phyloP scores from a whole-genome alignment of 139 green algal species.

The Tetradesmus obliquus region DNA sequence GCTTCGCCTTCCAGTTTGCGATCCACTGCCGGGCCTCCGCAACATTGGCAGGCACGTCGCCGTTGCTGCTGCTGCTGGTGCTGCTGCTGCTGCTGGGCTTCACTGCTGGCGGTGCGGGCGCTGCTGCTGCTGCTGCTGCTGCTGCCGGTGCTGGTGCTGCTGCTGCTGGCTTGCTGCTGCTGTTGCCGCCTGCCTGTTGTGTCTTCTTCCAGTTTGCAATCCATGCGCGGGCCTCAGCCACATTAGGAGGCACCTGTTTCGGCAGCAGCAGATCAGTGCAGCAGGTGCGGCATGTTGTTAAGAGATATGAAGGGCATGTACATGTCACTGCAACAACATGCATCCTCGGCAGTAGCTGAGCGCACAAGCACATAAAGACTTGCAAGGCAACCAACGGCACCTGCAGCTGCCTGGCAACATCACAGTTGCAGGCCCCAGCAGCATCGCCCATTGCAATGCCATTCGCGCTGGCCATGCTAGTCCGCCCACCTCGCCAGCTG shows the following conservation, averaged over 20 bases:
- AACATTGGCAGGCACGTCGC: conserved; percentile 21
- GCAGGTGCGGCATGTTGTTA: background rate
- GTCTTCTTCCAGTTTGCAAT: conserved; percentile 57
- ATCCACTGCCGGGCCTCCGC: conserved; percentile 55
- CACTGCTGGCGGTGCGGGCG: background rate
- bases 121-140: background rate
- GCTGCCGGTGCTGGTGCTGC: background rate
- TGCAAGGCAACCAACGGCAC: too few relatives aligned
- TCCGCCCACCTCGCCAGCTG: conserved; percentile 8
- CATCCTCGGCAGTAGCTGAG: too few relatives aligned
- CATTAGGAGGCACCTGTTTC: conserved; percentile 36
- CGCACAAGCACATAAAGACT: too few relatives aligned
- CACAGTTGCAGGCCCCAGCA: too few relatives aligned
- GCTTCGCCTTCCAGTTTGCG: conserved; percentile 24
- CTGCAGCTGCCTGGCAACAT: too few relatives aligned
- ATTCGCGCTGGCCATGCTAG: background rate
- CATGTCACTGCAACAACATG: too few relatives aligned
- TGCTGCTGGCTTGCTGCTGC: conserved; percentile 23
- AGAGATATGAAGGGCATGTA: too few relatives aligned
- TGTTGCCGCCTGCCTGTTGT: background rate
- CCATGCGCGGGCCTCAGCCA: conserved; percentile 58
- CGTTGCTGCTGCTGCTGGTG: conserved; percentile 30
- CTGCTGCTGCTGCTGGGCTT: conserved; percentile 16
- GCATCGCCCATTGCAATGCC: too few relatives aligned
- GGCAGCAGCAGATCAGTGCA: background rate